phyloP scores from a whole-genome alignment of 2,329 filamentous ascomycete genomes.

The Diaporthe destruens region DNA sequence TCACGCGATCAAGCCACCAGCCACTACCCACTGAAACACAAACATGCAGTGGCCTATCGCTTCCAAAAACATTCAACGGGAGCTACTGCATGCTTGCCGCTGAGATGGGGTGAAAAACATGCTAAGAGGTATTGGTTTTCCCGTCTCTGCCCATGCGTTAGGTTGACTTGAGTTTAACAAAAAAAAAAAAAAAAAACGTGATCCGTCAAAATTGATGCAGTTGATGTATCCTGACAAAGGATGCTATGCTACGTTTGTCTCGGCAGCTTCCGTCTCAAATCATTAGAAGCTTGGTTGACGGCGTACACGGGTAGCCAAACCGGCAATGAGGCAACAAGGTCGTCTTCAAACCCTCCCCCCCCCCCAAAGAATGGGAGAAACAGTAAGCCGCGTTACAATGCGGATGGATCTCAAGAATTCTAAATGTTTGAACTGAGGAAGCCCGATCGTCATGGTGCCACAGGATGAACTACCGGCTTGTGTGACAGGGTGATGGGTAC shows the following conservation, averaged over 20 bases:
- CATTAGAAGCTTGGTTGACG: too few relatives aligned
- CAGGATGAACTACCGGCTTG: conserved; percentile 27
- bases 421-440: background rate
- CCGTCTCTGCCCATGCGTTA: background rate
- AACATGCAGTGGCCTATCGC: background rate
- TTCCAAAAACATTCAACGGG: conserved; percentile 28
- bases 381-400: too few relatives aligned
- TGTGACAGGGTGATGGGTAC: background rate
- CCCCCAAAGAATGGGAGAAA: background rate
- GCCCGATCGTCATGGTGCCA: background rate
- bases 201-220: background rate
- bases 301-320: background rate
- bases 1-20: too few relatives aligned
- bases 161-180: background rate
- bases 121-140: background rate
- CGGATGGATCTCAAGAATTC: background rate
- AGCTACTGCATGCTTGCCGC: conserved; percentile 24
- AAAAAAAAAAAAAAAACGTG: too few relatives aligned
- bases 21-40: conserved; percentile 5
- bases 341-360: too few relatives aligned
- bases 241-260: background rate
- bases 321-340: too few relatives aligned
- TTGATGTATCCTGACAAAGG: background rate
- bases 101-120: background rate
- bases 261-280: too few relatives aligned